Conservation (phyloP, 208 protist genomes). For the Herpetomonas tarakana region DNA sequence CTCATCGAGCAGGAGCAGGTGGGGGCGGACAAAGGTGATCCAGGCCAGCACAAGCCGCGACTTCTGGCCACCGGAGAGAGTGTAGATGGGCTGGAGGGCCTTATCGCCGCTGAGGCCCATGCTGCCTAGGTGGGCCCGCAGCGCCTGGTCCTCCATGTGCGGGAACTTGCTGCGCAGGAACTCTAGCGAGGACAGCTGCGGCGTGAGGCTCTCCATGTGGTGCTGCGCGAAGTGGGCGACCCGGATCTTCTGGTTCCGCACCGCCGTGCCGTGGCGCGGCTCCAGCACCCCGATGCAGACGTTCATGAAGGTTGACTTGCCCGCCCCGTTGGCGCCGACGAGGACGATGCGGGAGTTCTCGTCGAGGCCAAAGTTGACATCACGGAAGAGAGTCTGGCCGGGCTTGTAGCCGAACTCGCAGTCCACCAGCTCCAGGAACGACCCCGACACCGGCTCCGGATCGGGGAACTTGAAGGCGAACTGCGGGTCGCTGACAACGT, state of each 20-base stretch:
- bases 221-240: conserved; percentile 93
- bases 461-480: conserved; percentile 92
- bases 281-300: conserved; percentile 81
- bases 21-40: conserved; percentile 92
- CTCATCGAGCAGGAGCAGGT: conserved; percentile 97
- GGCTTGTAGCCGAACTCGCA: conserved; percentile 93
- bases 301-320: conserved; percentile 96
- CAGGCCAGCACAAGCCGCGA: conserved; percentile 91
- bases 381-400: conserved; percentile 78
- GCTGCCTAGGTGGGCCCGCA: conserved; percentile 90
- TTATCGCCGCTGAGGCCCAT: conserved; percentile 90
- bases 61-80: conserved; percentile 95
- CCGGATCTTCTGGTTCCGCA: conserved; percentile 86
- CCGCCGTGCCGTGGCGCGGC: conserved; percentile 73
- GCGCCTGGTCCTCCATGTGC: conserved; percentile 66
- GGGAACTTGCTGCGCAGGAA: conserved; percentile 86
- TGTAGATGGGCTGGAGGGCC: conserved; percentile 90
- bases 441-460: conserved; percentile 70
- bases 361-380: conserved; percentile 91
- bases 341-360: conserved; percentile 88
- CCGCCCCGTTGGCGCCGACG: conserved; percentile 90
- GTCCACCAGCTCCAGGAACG: conserved; percentile 85
- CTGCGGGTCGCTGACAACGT: conserved; percentile 84
- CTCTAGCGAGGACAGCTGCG: conserved; percentile 91
- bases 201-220: conserved; percentile 90